Evolutionary conservation across 2,329 filamentous ascomycete genomes (phyloP), one percentile per base, ranked within the genome.

Genomic region (Tetracladium maxilliforme): DNA sequence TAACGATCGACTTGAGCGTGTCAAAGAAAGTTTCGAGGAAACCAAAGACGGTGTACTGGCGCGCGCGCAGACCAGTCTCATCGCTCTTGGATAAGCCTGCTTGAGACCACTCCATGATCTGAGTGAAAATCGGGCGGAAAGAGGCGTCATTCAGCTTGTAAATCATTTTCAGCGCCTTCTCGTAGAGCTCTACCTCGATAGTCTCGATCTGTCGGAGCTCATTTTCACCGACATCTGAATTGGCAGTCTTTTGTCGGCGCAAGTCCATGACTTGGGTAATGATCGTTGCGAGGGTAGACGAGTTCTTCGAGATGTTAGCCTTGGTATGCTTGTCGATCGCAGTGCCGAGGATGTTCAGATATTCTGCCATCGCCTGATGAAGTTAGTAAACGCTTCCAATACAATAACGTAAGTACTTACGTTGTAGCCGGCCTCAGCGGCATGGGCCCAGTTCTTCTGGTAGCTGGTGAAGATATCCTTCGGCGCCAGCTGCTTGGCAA

Each of bases 81-180:
- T 83, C 74, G 31, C 63, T 66, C 52, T 74, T 72, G 11, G 73
- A 53, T 22, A 79, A 49, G 0, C 61, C 63, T 3, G 58, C 54
- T 11, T 58, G 61, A 1, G 78, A 67, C 79, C 86, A 94, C 29
- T 92, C 82, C 22, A 92, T 62, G n/a, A 94, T 57, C 35, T 77
- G 70, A 10, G 73, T 65, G 56, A 95, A 98, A 33, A 98, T 72
- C 1, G 90, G 92, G 9, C 86, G 68, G 70, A 98, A 98, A 1
- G 79, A 72, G 1, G 79, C 75, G 45, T 98, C 90, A 52, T 94
- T 95, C 33, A 98, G 68, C 59, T 95, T 95, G 58, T 92, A 83
- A 27, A 93, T 79, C 73, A 94, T 90, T 49, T 83, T 80, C 30
- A 98, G 67, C 0, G 75, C 70, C 9, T 78, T 70, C 7, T 76